Conservation (phyloP, 148 eudicot species). For the Cornus florida region DNA sequence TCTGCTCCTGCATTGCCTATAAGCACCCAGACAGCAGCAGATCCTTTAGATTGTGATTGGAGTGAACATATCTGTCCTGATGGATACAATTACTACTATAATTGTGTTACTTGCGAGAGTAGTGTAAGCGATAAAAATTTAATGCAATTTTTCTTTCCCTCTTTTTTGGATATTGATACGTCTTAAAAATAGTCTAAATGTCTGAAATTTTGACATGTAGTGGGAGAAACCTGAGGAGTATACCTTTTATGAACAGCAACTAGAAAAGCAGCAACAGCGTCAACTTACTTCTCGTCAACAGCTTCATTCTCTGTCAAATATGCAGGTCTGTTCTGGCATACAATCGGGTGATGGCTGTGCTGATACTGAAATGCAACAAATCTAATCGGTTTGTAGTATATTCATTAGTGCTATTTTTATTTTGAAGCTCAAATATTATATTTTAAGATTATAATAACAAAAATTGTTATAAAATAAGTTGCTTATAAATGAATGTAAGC, state of each 20-base stretch:
- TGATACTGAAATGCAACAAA: no score
- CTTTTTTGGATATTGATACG: background rate
- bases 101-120: conserved; percentile 82
- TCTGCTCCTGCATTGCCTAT: conserved; percentile 16
- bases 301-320: conserved; percentile 13
- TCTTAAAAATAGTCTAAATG: conserved; percentile 2
- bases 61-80: conserved; percentile 95
- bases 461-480: no score
- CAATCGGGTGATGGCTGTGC: no score
- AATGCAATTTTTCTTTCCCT: background rate
- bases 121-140: conserved; percentile 43
- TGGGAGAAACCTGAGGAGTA: conserved; percentile 91
- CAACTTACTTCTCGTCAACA: conserved; percentile 19
- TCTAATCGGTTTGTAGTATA: no score
- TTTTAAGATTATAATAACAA: no score
- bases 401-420: no score
- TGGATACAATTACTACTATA: conserved; percentile 72
- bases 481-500: no score
- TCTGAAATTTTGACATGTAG: conserved; percentile 32
- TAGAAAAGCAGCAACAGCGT: conserved; percentile 32
- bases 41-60: conserved; percentile 71
- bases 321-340: conserved; percentile 24
- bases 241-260: conserved; percentile 49
- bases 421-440: no score
- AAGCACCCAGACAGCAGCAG: conserved; percentile 23